Conservation (phyloP, 805 yeast genomes). For the Candida nanaspora region DNA sequence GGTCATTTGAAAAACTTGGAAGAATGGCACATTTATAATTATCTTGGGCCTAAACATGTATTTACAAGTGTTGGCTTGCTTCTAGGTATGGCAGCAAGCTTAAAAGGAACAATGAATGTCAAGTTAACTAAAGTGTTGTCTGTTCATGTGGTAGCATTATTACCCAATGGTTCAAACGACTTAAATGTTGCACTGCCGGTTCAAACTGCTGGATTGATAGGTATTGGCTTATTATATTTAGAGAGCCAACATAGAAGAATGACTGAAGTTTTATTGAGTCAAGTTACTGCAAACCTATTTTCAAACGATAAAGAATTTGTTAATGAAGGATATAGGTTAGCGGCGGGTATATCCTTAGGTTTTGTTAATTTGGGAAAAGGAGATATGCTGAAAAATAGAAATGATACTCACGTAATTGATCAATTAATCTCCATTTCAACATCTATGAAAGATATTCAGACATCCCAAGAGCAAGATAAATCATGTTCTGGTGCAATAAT, state of each 20-base stretch:
- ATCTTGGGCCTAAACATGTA: slow-evolving; percentile 82
- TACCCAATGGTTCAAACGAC: slow-evolving; percentile 89
- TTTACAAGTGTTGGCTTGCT: slow-evolving; percentile 80
- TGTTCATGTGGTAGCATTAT: slow-evolving; percentile 84
- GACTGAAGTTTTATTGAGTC: slow-evolving; percentile 72
- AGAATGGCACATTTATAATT: slow-evolving; percentile 95
- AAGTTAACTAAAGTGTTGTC: slow-evolving; percentile 85
- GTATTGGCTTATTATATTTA: slow-evolving; percentile 78
- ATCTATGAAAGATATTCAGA: slow-evolving; percentile 56
- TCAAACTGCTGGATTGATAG: slow-evolving; percentile 87
- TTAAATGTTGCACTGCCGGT: slow-evolving; percentile 76
- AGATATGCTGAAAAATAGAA: slow-evolving; percentile 37
- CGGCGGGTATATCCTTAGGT: slow-evolving; percentile 88
- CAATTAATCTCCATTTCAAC: slow-evolving; percentile 50
- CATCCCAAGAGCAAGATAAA: slow-evolving; percentile 49
- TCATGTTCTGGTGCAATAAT: slow-evolving; percentile 68
- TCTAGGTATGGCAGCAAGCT: slow-evolving; percentile 89
- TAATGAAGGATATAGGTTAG: slow-evolving; percentile 75
- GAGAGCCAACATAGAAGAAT: slow-evolving; percentile 78
- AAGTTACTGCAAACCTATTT: slow-evolving; percentile 47
- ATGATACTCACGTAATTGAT: slow-evolving; percentile 60
- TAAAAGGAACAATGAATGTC: slow-evolving; percentile 73
- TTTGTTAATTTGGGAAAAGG: slow-evolving; percentile 77
- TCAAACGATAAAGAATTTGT: slow-evolving; percentile 51
- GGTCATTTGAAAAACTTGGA: slow-evolving; percentile 80